Evolutionary conservation across 306 rosid species (phyloP).

Genomic region (Trichosanthes cucumerina): DNA sequence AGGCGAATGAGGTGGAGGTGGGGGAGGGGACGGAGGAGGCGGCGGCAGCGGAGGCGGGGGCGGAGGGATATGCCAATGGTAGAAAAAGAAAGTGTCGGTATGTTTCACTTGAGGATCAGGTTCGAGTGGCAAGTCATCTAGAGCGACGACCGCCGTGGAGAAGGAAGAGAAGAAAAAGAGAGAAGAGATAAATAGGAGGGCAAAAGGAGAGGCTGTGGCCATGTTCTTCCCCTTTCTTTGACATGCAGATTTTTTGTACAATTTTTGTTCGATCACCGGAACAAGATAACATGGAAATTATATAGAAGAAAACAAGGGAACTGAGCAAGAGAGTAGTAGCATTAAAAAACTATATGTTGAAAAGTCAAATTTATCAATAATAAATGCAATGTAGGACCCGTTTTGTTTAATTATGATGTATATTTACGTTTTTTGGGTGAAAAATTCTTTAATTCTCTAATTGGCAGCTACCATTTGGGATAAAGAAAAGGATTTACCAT

Average conservation of each 20-base stretch:
- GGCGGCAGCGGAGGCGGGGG: not conserved
- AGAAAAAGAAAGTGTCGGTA: not conserved
- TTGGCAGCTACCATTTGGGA: too few species aligned
- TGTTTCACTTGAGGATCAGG: not conserved
- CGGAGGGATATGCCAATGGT: not conserved
- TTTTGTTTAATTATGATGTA: not conserved
- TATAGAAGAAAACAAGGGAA: not conserved
- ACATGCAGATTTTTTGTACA: not conserved
- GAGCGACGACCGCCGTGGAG: not conserved
- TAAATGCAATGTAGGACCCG: not conserved
- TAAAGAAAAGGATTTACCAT: too few species aligned
- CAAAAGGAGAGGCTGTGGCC: not conserved
- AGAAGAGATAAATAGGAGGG: not conserved
- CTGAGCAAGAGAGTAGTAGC: not conserved
- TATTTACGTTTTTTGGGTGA: too few species aligned
- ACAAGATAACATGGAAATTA: not conserved
- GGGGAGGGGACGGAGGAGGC: rapidly evolving
- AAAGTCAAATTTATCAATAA: not conserved
- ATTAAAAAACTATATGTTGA: not conserved
- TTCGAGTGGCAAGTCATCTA: not conserved
- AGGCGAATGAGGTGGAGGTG: rapidly evolving
- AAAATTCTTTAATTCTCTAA: too few species aligned
- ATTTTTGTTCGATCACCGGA: not conserved
- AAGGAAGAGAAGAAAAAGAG: conserved; percentile 8
- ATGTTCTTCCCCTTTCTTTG: not conserved